These are phyloP conservation scores for Bipolaris bicolor DNA, from an alignment of 2,329 filamentous ascomycete genomes.

Conservation along the genomic window DNA sequence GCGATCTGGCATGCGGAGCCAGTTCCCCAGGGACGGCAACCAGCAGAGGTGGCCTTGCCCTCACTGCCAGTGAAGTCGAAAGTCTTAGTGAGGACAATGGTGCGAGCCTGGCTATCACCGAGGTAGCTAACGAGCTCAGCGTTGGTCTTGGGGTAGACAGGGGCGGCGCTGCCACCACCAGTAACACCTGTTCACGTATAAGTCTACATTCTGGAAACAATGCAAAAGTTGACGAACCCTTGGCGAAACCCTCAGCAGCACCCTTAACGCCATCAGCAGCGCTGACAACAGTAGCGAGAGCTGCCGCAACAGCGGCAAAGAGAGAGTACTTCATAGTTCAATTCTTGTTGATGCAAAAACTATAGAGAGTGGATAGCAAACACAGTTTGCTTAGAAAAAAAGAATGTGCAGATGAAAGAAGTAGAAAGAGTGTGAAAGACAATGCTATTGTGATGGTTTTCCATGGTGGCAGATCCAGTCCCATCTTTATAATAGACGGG, in stretches of 20 bases:
- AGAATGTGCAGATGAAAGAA: not conserved
- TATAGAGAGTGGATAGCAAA: constrained; percentile 31
- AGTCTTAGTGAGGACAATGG: constrained; percentile 63
- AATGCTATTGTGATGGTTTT: constrained; percentile 5
- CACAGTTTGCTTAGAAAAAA: constrained; percentile 25
- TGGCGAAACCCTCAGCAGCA: constrained; percentile 36
- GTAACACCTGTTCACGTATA: constrained; percentile 21
- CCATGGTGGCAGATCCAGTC: not conserved
- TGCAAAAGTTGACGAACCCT: constrained; percentile 17
- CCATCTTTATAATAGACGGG: constrained; percentile 21
- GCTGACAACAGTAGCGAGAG: constrained; percentile 25
- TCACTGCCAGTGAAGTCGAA: constrained; percentile 64
- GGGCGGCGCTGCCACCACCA: constrained; percentile 30
- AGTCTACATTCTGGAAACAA: not conserved
- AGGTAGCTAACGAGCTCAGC: constrained; percentile 66
- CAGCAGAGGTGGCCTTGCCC: constrained; percentile 59
- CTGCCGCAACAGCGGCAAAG: constrained; percentile 24
- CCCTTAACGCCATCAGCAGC: constrained; percentile 35
- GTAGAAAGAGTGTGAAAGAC: constrained; percentile 22
- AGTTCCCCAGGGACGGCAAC: constrained; percentile 60
- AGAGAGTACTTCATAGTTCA: constrained; percentile 29
- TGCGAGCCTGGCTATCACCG: constrained; percentile 58
- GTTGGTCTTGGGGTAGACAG: constrained; percentile 32
- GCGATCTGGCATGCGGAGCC: constrained; percentile 65
- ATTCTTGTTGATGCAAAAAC: constrained; percentile 4